Percentiles rank a stretch among this genome's conserved stretches.
These are phyloP conservation scores for Calophaca sinica DNA, from an alignment of 306 rosid genomes.

Conservation along the genomic window DNA sequence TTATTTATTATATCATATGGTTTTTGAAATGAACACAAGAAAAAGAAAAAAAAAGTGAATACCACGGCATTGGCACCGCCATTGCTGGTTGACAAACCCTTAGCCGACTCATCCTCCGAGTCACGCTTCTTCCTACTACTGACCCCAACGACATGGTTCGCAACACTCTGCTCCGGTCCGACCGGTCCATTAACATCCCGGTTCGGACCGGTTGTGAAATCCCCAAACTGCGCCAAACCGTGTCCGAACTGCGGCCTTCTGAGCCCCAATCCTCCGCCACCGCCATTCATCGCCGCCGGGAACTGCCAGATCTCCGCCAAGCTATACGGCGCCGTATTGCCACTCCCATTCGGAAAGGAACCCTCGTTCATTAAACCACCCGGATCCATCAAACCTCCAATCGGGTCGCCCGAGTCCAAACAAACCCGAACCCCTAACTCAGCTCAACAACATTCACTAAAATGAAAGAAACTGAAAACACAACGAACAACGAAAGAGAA, in stretches of 20 bases:
- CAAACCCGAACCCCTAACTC: not conserved
- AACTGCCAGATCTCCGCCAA: slow-evolving; percentile 89
- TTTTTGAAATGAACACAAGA: not conserved
- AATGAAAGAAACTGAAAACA: not conserved
- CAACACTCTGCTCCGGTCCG: slow-evolving; percentile 39
- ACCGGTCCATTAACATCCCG: slow-evolving; percentile 55
- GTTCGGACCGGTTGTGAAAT: slow-evolving; percentile 50
- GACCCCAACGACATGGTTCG: slow-evolving; percentile 19
- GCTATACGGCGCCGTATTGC: slow-evolving; percentile 63
- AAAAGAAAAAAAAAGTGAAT: slow-evolving; percentile 4
- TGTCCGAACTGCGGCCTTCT: slow-evolving; percentile 62
- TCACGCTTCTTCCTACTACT: slow-evolving; percentile 66
- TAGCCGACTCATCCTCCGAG: slow-evolving; percentile 63
- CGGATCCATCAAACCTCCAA: slow-evolving; percentile 62
- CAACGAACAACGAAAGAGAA: not conserved
- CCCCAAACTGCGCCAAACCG: slow-evolving; percentile 60
- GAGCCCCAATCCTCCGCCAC: slow-evolving; percentile 63
- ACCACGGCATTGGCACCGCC: slow-evolving; percentile 72
- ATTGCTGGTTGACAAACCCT: slow-evolving; percentile 62
- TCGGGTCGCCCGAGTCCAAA: slow-evolving; percentile 2
- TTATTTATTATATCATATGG: not conserved
- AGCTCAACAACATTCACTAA: not conserved
- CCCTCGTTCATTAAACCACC: slow-evolving; percentile 63
- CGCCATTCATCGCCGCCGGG: slow-evolving; percentile 56
- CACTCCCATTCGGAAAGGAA: slow-evolving; percentile 56